Conservation (phyloP, 2,329 filamentous ascomycete genomes). For the Biscogniauxia mediterranea region DNA sequence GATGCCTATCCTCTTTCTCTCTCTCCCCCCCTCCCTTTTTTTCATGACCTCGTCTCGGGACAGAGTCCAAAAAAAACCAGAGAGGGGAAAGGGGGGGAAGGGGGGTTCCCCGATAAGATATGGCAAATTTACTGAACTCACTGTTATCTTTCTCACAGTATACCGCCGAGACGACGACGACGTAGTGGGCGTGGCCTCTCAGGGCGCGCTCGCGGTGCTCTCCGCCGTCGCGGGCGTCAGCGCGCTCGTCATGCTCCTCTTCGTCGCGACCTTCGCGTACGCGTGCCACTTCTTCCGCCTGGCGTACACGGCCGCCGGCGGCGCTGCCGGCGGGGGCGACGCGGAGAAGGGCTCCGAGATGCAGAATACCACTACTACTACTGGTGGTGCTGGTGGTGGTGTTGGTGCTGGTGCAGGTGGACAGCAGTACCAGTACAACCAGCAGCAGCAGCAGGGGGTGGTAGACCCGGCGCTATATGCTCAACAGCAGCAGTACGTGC, state of each 20-base stretch:
- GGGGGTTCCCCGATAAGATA: too few relatives aligned
- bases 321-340: slow-evolving; percentile 15
- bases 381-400: too few relatives aligned
- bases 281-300: slow-evolving; percentile 33
- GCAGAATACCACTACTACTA: background rate
- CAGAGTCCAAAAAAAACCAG: too few relatives aligned
- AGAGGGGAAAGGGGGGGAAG: too few relatives aligned
- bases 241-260: slow-evolving; percentile 37
- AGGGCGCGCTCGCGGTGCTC: slow-evolving; percentile 36
- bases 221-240: slow-evolving; percentile 43
- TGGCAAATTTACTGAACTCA: too few relatives aligned
- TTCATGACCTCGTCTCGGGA: too few relatives aligned
- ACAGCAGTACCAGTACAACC: slow-evolving; percentile 20
- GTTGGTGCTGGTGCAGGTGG: too few relatives aligned
- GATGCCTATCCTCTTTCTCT: too few relatives aligned
- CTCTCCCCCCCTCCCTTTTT: too few relatives aligned
- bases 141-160: too few relatives aligned
- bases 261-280: slow-evolving; percentile 32
- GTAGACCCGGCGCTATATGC: background rate
- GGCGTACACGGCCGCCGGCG: slow-evolving; percentile 15
- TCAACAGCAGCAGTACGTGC: slow-evolving; percentile 13
- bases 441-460: background rate
- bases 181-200: slow-evolving; percentile 33
- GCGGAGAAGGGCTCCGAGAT: slow-evolving; percentile 22
- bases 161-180: slow-evolving; percentile 18